Base-by-base conservation (phyloP, 1,284 basidiomycete species). In the Trichosporon sp. region DNA sequence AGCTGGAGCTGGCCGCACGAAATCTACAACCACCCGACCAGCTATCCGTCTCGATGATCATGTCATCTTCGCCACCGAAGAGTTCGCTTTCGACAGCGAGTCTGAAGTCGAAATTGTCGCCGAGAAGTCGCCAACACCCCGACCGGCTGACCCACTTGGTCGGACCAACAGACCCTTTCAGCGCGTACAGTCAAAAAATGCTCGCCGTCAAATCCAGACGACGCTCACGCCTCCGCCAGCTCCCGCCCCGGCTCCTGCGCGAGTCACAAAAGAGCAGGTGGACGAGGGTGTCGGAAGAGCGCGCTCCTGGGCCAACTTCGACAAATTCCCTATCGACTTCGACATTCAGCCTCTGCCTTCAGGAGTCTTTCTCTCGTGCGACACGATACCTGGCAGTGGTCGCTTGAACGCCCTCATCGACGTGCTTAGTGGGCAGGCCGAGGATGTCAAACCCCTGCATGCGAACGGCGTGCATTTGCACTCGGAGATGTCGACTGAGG, bases 241-340 rank as follows among this genome's bases (percentile, higher is more conserved):
- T 5, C 60, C 52, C 13, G 25, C 37, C 1, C 58, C 31, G 4
- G 23, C 54, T 1, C 56, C 44, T 5, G 59, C 49, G 6, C 27
- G 29, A 13, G 25, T 31, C 11, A 54, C 49, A 7, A 54, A 58
- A 4, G 37, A 66, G 16, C 58, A 67, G 8, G 59, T 77, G 2
- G 76, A 78, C 64, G 67, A 66, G 10, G 73, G 72, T 0, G 67
- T 80, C 1, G 78, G 77, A 16, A 74, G 73, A 59, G 76, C 75
- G n/a, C 64, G 74, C 49, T 79, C 78, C 10, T 81, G 79, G 79
- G 75, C 74, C 4, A 76, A 79, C 56, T 73, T 80, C 52, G 77
- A 78, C 25, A 69, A 71, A 16, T 78, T 78, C 58, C 74, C 78
- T 2, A 65, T 78, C 56, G 78, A 79, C 62, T 81, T 80, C 60